phyloP scores from a whole-genome alignment of 2,329 filamentous ascomycete species.

The Epichloe sibirici region DNA sequence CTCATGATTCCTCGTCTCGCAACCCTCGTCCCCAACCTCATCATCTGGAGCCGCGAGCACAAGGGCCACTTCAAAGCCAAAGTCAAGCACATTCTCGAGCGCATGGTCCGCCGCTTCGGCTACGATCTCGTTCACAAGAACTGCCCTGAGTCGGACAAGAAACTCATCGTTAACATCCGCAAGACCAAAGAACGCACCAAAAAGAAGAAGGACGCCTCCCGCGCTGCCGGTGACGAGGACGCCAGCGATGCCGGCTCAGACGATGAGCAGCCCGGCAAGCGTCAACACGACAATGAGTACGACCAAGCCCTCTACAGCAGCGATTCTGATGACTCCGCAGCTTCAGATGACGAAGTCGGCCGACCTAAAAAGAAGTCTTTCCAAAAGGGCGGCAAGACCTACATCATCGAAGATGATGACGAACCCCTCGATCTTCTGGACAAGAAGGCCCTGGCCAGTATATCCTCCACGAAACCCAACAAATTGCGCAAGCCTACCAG shows the following conservation, averaged over 20 bases:
- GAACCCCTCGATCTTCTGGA: slow-evolving; percentile 92
- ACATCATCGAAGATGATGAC: slow-evolving; percentile 88
- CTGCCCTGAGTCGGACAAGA: slow-evolving; percentile 76
- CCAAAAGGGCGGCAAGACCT: slow-evolving; percentile 56
- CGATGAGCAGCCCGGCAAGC: slow-evolving; percentile 28
- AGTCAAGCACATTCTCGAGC: slow-evolving; percentile 94
- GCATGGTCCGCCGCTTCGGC: slow-evolving; percentile 85
- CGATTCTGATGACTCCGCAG: slow-evolving; percentile 42
- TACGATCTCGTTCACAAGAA: slow-evolving; percentile 66
- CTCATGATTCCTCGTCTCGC: slow-evolving; percentile 67
- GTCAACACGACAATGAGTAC: slow-evolving; percentile 81
- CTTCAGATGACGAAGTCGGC: slow-evolving; percentile 43
- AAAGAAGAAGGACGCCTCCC: slow-evolving; percentile 66
- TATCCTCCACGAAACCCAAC: slow-evolving; percentile 77
- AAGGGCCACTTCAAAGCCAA: slow-evolving; percentile 95
- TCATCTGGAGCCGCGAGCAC: slow-evolving; percentile 96
- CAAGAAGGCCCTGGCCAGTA: slow-evolving; percentile 77
- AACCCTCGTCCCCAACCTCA: slow-evolving; percentile 74
- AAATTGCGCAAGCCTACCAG: slow-evolving; percentile 44
- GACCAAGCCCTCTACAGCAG: slow-evolving; percentile 92
- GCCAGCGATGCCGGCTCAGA: slow-evolving; percentile 40
- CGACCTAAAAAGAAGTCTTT: slow-evolving; percentile 29
- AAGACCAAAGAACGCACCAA: slow-evolving; percentile 89
- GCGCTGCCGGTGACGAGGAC: slow-evolving; percentile 44
- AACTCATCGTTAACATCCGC: slow-evolving; percentile 85